phyloP scores from a whole-genome alignment of 2,329 filamentous ascomycete species.

The Microsporum canis region DNA sequence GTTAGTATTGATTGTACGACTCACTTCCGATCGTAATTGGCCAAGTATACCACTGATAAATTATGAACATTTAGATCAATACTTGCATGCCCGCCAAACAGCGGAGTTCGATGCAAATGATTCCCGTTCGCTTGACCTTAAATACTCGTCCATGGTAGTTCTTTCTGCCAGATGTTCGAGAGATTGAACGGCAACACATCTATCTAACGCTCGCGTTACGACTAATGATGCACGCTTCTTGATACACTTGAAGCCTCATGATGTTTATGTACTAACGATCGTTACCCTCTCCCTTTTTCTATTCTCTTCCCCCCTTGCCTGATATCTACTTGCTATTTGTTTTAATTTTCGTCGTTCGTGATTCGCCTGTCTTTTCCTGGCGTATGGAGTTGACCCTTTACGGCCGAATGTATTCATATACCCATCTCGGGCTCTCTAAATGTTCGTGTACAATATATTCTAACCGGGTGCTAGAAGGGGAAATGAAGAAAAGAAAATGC shows the following conservation, averaged over 20 bases:
- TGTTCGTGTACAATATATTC: not conserved
- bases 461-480: not conserved
- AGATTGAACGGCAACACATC: not conserved
- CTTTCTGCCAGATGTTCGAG: conserved; percentile 5
- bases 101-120: conserved; percentile 30
- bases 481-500: not conserved
- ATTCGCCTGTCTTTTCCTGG: not conserved
- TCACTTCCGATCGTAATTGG: not conserved
- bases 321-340: not conserved
- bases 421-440: not conserved
- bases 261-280: not conserved
- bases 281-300: not conserved
- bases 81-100: conserved; percentile 28
- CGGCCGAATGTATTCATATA: not conserved
- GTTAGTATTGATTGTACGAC: conserved; percentile 32
- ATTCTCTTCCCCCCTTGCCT: not conserved
- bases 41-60: not conserved
- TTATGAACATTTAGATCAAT: conserved; percentile 22
- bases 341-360: not conserved
- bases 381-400: not conserved
- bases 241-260: not conserved
- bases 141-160: conserved; percentile 22
- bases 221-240: not conserved
- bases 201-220: not conserved
- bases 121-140: conserved; percentile 33